Base-by-base conservation (phyloP, 140 eudicot species). In the Bidens hawaiensis region DNA sequence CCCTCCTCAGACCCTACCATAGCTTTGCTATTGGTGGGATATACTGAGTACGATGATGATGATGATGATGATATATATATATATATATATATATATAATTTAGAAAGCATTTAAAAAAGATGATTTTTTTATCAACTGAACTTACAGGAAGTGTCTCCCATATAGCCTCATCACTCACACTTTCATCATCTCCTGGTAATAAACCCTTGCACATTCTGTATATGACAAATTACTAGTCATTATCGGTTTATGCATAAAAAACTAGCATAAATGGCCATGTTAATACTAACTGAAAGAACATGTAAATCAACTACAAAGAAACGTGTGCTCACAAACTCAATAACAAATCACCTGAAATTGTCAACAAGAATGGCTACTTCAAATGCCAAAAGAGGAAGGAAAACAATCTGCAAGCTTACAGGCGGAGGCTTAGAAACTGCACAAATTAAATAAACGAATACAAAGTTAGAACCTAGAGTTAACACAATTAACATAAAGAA, bases 61-160 rank as follows among this genome's bases (percentile, higher is more conserved):
- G n/a, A n/a, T n/a, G n/a, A n/a, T n/a, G n/a, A n/a, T n/a, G n/a
- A n/a, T n/a, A n/a, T n/a, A n/a, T n/a, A n/a, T n/a, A n/a, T n/a
- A n/a, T n/a, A n/a, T n/a, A n/a, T n/a, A n/a, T n/a, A n/a, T 30
- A 0, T 6, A 9, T 4, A 30, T 30, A 30, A 30, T 30, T 4
- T 4, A 9, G 49, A 62, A 49, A 17, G 22, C 23, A 55, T 27
- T 34, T 18, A 19, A 13, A 30, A 30, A n/a, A 3, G 50, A 15
- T 16, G 18, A 2, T 49, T 48, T 13, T 1, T 52, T 16, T 17
- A 47, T 22, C 19, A 43, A 42, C 15, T 17, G 53, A 75, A 75
- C 94, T 79, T 72, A 91, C 98, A 26, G 98, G 98, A 78, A 91
- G 96, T 34, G 98, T 91, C 76, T 91, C 98, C 98, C 98, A 91